Percentiles rank a stretch among this genome's conserved stretches.
Evolutionary conservation across 805 yeast species (phyloP).

Genomic region (Barnettozyma californica): DNA sequence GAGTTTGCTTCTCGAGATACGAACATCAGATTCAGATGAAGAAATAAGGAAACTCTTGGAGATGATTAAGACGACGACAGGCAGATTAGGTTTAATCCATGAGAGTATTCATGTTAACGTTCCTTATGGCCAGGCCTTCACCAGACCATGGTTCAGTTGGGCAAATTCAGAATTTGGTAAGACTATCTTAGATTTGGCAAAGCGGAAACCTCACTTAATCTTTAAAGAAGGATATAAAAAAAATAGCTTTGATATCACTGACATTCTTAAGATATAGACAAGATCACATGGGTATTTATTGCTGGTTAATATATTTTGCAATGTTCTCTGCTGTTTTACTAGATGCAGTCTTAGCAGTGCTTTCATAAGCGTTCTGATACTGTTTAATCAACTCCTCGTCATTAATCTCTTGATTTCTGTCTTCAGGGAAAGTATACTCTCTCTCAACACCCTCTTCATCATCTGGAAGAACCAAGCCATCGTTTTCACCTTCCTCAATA

Average conservation of each 20-base stretch:
- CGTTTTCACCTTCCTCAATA: slow-evolving; percentile 38
- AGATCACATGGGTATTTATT: neutral
- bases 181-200: slow-evolving; percentile 72
- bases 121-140: slow-evolving; percentile 41
- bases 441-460: slow-evolving; percentile 51
- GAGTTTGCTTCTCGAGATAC: slow-evolving; percentile 68
- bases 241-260: slow-evolving; percentile 9
- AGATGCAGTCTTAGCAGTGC: slow-evolving; percentile 54
- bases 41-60: slow-evolving; percentile 53
- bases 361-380: slow-evolving; percentile 68
- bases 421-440: slow-evolving; percentile 69
- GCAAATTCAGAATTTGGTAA: slow-evolving; percentile 89
- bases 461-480: slow-evolving; percentile 37
- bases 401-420: slow-evolving; percentile 55
- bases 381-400: slow-evolving; percentile 52
- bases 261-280: neutral
- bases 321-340: slow-evolving; percentile 68
- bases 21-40: slow-evolving; percentile 67
- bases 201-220: slow-evolving; percentile 66
- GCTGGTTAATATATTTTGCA: slow-evolving; percentile 55
- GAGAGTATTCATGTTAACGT: slow-evolving; percentile 69
- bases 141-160: slow-evolving; percentile 94
- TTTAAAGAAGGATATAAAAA: slow-evolving; percentile 39
- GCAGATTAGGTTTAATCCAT: slow-evolving; percentile 75
- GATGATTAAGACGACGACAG: slow-evolving; percentile 56